These are phyloP conservation scores for Suhomyces wounanorum DNA, from an alignment of 1,139 yeast genomes.

Conservation along the genomic window DNA sequence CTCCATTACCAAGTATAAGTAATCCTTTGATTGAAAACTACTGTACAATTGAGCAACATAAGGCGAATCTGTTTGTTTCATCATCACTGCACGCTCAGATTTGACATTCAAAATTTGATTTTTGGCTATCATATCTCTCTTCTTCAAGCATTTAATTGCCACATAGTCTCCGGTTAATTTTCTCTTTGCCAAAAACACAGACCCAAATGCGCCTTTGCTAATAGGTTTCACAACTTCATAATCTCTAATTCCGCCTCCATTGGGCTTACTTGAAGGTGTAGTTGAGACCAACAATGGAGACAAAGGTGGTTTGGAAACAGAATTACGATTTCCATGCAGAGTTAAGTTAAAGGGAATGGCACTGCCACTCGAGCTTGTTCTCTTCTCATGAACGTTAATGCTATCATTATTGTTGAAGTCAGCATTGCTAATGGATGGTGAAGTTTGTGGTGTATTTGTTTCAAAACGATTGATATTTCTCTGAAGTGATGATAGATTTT, in stretches of 20 bases:
- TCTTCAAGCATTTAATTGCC: conserved; percentile 92
- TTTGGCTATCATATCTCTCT: conserved; percentile 95
- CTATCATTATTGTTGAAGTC: conserved; percentile 14
- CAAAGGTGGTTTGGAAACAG: conserved; percentile 58
- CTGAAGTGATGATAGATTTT: conserved; percentile 58
- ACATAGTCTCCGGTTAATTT: conserved; percentile 90
- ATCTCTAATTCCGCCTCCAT: conserved; percentile 67
- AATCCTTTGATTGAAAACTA: conserved; percentile 87
- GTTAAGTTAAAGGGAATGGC: conserved; percentile 9
- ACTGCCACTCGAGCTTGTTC: conserved; percentile 21
- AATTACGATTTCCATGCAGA: conserved; percentile 10
- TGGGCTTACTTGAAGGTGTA: conserved; percentile 47
- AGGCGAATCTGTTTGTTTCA: conserved; percentile 93
- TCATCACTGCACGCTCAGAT: conserved; percentile 95
- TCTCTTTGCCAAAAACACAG: conserved; percentile 84
- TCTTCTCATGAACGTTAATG: conserved; percentile 16
- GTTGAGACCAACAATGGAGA: conserved; percentile 80
- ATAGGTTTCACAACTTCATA: conserved; percentile 91
- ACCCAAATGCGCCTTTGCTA: conserved; percentile 96
- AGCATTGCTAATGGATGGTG: conserved; percentile 35
- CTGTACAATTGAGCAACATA: conserved; percentile 89
- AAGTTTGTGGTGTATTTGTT: conserved; percentile 43
- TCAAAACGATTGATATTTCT: conserved; percentile 40
- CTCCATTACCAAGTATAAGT: conserved; percentile 92
- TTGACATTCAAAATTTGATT: conserved; percentile 94